Base-by-base conservation (phyloP, 2,329 filamentous ascomycete genomes). In the Xylariales sp. region DNA sequence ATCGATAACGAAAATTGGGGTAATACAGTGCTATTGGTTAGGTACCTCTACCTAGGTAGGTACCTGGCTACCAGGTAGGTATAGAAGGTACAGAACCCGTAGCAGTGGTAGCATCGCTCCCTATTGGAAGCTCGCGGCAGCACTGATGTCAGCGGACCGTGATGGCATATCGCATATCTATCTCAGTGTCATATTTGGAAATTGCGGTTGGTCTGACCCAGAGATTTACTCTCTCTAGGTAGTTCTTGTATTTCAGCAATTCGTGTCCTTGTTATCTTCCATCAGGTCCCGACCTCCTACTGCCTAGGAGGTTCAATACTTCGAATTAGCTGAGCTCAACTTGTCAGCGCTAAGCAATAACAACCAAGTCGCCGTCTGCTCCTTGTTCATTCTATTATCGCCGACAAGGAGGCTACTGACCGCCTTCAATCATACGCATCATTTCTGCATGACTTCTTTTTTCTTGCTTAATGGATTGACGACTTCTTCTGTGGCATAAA, bases 121-220 rank as follows among this genome's bases (percentile, higher is more conserved):
- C 5, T 39, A 39, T 39, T 49, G 49, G 39, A 36, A 36, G 62
- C 23, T 45, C 34, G 3, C 32, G 14, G 50, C 46, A n/a, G 45
- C 50, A 23, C 52, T 66, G 64, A 66, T 66, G 64, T 66, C 64
- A 66, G 58, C 30, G 57, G 43, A 36, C 52, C 41, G 34, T 62
- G 45, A 56, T 53, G 30, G 16, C 23, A 23, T 23, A 23, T 23
- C 23, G 16, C 23, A 23, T 23, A 23, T 23, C 23, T 45, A 57
- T 57, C 53, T 49, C 8, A 14, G 34, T 41, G 61, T 56, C 52
- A 49, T 45, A 23, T 45, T 45, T 50, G 23, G 48, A 18, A 45
- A 43, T 36, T 41, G 41, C 18, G 10, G 60, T 28, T n/a, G 7
- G 10, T 39, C 8, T 28, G 30, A 36, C 41, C 28, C 9, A n/a